Evolutionary conservation across 2,329 filamentous ascomycete genomes (phyloP).

Genomic region (Knufia petricola): DNA sequence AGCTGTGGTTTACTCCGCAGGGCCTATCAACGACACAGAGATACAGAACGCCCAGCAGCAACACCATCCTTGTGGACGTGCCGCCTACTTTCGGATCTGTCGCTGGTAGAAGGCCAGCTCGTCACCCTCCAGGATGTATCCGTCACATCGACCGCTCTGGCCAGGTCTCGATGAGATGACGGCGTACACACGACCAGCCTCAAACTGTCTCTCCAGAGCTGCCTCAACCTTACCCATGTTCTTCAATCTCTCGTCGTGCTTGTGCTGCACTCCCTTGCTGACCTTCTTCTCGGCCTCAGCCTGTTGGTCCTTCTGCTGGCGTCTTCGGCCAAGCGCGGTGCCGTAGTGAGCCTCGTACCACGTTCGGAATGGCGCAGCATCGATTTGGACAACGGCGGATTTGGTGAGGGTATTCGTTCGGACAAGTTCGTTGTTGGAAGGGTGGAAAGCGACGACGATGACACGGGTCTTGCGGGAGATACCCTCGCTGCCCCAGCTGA

Average conservation of each 20-base stretch:
- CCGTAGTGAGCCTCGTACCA: slow-evolving; percentile 99
- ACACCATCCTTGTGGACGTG: background rate
- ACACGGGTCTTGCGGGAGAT: slow-evolving; percentile 98
- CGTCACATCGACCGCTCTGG: slow-evolving; percentile 92
- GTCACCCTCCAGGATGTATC: slow-evolving; percentile 98
- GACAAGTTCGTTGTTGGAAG: slow-evolving; percentile 99
- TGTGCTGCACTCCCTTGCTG: slow-evolving; percentile 90
- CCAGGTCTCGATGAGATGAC: slow-evolving; percentile 87
- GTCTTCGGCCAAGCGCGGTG: slow-evolving; percentile 74
- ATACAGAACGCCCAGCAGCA: slow-evolving; percentile 2
- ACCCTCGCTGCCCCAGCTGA: slow-evolving; percentile 97
- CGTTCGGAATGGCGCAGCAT: slow-evolving; percentile 97
- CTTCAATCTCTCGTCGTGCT: slow-evolving; percentile 82
- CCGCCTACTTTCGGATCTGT: slow-evolving; percentile 79
- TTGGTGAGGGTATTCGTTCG: slow-evolving; percentile 99
- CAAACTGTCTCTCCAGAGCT: slow-evolving; percentile 95
- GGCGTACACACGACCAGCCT: slow-evolving; percentile 94
- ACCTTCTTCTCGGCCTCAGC: slow-evolving; percentile 62
- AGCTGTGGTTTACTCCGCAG: background rate
- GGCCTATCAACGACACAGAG: background rate
- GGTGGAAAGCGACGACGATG: slow-evolving; percentile 97
- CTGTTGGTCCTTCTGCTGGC: slow-evolving; percentile 65
- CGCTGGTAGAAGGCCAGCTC: slow-evolving; percentile 99
- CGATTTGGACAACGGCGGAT: slow-evolving; percentile 96
- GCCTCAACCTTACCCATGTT: slow-evolving; percentile 83